Evolutionary conservation across 2,329 filamentous ascomycete genomes (phyloP).

Genomic region (Epicoccum nigrum): DNA sequence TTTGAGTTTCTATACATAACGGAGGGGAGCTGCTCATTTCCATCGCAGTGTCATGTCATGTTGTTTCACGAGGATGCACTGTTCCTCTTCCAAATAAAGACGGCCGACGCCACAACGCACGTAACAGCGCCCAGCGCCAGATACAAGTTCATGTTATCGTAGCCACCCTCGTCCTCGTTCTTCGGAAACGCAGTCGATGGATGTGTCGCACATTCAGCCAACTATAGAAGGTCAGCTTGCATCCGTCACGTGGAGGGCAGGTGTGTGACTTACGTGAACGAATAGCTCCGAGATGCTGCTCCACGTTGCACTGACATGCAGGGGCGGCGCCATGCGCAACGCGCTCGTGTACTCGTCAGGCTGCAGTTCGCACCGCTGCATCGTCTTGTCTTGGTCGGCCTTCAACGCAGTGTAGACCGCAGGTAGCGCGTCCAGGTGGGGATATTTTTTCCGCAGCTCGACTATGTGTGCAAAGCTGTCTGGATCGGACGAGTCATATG

Average conservation of each 20-base stretch:
- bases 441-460: conserved; percentile 75
- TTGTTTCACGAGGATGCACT: conserved; percentile 20
- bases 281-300: conserved; percentile 92
- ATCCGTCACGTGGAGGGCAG: not conserved
- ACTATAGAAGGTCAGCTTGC: conserved; percentile 44
- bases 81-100: conserved; percentile 65
- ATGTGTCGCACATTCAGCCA: conserved; percentile 90
- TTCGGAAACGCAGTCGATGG: conserved; percentile 89
- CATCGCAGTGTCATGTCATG: not conserved
- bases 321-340: conserved; percentile 85
- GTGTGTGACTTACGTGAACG: conserved; percentile 61
- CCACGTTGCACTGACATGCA: conserved; percentile 96
- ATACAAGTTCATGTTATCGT: conserved; percentile 84
- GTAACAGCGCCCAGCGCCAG: conserved; percentile 77
- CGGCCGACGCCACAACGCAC: conserved; percentile 63
- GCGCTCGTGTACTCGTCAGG: conserved; percentile 88
- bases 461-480: conserved; percentile 95
- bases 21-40: not conserved
- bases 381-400: conserved; percentile 94
- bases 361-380: conserved; percentile 85
- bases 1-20: not conserved
- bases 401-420: conserved; percentile 93
- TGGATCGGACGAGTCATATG: conserved; percentile 95
- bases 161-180: conserved; percentile 76
- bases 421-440: conserved; percentile 86